phyloP scores from a whole-genome alignment of 768 basidiomycete genomes.

The Suillus sp. region DNA sequence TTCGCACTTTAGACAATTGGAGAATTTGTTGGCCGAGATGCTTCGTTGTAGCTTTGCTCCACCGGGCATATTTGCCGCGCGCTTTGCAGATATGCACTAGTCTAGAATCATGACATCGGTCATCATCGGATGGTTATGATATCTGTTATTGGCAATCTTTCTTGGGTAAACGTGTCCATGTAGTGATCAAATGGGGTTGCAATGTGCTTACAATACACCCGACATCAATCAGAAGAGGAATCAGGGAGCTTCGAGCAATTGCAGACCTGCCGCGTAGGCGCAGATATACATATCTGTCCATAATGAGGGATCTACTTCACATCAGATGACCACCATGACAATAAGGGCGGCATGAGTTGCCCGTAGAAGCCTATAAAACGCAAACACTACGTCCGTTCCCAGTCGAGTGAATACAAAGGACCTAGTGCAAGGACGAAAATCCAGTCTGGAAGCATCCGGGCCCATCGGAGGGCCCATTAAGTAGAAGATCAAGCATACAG shows the following conservation, averaged over 20 bases:
- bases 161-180: not conserved
- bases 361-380: not conserved
- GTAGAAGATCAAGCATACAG: constrained; percentile 4
- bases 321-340: not conserved
- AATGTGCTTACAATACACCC: not conserved
- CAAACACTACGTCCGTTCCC: not conserved
- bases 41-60: not conserved
- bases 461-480: not conserved
- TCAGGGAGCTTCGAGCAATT: not conserved
- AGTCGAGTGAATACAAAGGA: not conserved
- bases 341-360: not conserved
- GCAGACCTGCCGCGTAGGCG: not conserved
- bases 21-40: too few relatives aligned
- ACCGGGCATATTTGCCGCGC: not conserved
- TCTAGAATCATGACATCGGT: not conserved
- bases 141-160: not conserved
- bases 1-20: not conserved
- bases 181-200: constrained; percentile 1
- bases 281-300: not conserved
- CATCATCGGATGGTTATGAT: not conserved
- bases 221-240: constrained; percentile 1
- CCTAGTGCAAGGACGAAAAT: not conserved
- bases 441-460: not conserved
- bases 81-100: not conserved
- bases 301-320: constrained; percentile 3